Base-by-base conservation (phyloP, 2,329 filamentous ascomycete genomes). In the Scopulariopsis brevicaulis region DNA sequence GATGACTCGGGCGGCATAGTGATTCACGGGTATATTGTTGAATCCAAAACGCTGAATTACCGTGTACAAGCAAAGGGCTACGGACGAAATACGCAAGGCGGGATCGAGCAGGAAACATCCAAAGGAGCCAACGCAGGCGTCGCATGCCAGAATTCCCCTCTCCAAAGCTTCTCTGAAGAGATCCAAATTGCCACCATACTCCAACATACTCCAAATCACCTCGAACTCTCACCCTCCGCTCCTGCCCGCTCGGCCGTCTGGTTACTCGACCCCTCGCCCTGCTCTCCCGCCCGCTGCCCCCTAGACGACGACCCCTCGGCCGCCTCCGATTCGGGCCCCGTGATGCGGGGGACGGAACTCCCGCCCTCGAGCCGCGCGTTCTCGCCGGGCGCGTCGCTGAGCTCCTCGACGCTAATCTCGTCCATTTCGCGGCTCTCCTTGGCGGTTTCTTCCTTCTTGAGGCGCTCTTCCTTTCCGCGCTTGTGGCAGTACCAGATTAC, bases 401-500 rank as follows among this genome's bases (percentile, higher is more conserved):
- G 32, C 55, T 57, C 55, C n/a, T 57, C 55, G 32, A 53, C 20
- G 73, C 73, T 28, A 7, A 80, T 70, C 64, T 81, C 74, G 28
- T 74, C 71, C 40, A 75, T 63, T 10, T 11, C 10, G 24, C 46
- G 32, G 8, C 18, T 32, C 55, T 56, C 46, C 43, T 46, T 25
- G 15, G 65, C 64, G 11, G 59, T 64, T 12, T 67, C 70, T 65
- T 83, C 79, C 55, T 70, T 82, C 67, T 87, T 86, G 14, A 97
- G 81, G 55, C 94, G 83, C 7, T 85, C 85, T 74, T 99, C 93
- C 52, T 84, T 84, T 46, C 94, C 94, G 57, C 94, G 88, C 76
- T 97, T 97, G 73, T 97, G 87, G 74, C 92, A 97, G 74, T 97
- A 99, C 92, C 93, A 99, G 65, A 97, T 85, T 52, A 96, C 90